A percentile compares a stretch with the other conserved stretches of the same genome.
Conservation (phyloP, 2,329 filamentous ascomycete species). For the Alternaria postmessia region DNA sequence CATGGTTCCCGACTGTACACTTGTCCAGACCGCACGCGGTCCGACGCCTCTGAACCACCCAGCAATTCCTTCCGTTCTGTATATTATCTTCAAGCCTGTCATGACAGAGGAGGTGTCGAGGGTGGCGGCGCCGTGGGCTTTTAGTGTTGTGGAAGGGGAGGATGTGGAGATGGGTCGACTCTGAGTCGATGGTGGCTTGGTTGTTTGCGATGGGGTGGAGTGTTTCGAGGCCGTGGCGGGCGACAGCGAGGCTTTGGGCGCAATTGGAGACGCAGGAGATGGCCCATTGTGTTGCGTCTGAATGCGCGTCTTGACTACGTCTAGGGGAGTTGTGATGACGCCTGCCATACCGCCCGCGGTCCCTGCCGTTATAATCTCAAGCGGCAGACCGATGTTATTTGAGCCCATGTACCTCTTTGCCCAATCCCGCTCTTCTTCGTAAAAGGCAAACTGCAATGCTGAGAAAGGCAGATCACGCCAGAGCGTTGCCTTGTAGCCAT, state of each 20-base stretch:
- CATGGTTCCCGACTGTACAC: constrained; percentile 96
- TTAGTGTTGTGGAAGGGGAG: constrained; percentile 83
- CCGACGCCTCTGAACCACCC: constrained; percentile 97
- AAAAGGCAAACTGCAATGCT: constrained; percentile 96
- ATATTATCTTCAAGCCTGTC: constrained; percentile 84
- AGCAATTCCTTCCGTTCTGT: constrained; percentile 83
- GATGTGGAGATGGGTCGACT: constrained; percentile 86
- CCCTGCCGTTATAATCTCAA: constrained; percentile 90
- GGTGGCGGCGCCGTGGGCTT: constrained; percentile 77
- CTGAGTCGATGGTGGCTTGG: constrained; percentile 35
- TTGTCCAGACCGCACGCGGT: constrained; percentile 93
- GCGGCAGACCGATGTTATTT: constrained; percentile 80
- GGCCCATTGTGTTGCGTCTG: constrained; percentile 83
- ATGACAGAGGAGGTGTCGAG: constrained; percentile 91
- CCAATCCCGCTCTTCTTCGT: constrained; percentile 88
- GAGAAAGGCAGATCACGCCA: constrained; percentile 96
- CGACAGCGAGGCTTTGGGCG: constrained; percentile 26
- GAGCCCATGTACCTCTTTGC: constrained; percentile 81
- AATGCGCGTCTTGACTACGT: constrained; percentile 95
- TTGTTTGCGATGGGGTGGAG: constrained; percentile 32
- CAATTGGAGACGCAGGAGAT: constrained; percentile 17
- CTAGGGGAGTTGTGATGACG: constrained; percentile 91
- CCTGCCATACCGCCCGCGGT: constrained; percentile 91
- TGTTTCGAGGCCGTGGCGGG: constrained; percentile 43
- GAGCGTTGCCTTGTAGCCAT: constrained; percentile 96